phyloP scores from a whole-genome alignment of 2,329 filamentous ascomycete species.

The Alternaria hordeiaustralica region DNA sequence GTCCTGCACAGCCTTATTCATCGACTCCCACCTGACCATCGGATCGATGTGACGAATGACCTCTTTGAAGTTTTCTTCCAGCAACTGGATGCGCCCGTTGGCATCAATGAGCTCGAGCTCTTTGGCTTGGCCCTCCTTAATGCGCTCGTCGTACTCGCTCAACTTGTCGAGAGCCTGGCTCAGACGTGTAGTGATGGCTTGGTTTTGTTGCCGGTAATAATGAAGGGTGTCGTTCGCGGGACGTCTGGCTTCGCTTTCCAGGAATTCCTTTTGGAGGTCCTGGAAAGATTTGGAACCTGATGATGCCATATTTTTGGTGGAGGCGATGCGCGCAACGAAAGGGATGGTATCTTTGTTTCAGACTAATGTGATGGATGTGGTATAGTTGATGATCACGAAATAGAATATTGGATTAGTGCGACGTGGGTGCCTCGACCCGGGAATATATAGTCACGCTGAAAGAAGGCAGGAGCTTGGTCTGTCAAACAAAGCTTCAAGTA shows the following conservation, averaged over 20 bases:
- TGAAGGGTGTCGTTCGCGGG: background rate
- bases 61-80: background rate
- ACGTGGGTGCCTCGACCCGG: background rate
- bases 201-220: background rate
- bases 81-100: background rate
- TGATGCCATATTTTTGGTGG: background rate
- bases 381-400: background rate
- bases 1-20: background rate
- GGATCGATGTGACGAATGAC: background rate
- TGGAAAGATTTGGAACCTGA: background rate
- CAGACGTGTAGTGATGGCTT: background rate
- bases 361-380: background rate
- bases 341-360: background rate
- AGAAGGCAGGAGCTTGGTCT: background rate
- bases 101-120: background rate
- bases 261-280: background rate
- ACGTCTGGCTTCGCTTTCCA: background rate
- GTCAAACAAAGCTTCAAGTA: background rate
- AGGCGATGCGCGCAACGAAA: background rate
- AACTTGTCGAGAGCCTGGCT: background rate
- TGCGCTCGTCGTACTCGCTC: background rate
- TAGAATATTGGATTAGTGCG: background rate
- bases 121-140: background rate
- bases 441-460: background rate
- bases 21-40: background rate